These are phyloP conservation scores for Colletotrichum shisoi DNA, from an alignment of 2,329 filamentous ascomycete species.

Conservation along the genomic window DNA sequence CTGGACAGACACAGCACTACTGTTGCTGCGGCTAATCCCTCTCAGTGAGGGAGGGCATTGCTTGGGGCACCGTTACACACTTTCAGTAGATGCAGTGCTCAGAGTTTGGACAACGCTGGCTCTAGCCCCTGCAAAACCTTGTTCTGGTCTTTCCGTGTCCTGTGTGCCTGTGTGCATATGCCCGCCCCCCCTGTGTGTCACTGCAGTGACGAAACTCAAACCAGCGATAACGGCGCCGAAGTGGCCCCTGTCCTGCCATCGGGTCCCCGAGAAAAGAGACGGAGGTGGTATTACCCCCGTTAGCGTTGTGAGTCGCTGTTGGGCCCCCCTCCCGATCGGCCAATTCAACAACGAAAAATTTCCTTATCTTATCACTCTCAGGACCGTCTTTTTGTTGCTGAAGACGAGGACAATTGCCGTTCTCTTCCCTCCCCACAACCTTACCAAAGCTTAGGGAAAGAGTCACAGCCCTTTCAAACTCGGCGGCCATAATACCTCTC, in stretches of 20 bases:
- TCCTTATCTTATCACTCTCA: constrained; percentile 40
- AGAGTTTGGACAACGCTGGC: constrained; percentile 22
- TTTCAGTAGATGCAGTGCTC: constrained; percentile 11
- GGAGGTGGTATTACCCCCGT: constrained; percentile 24
- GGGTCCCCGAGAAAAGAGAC: constrained; percentile 17
- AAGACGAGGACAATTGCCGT: constrained; percentile 29
- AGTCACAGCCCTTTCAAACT: constrained; percentile 37
- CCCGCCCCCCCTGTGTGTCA: constrained; percentile 21
- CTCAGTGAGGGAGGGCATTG: neutral
- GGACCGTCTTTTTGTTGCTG: constrained; percentile 36
- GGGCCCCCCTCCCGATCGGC: constrained; percentile 34
- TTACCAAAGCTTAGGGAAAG: constrained; percentile 34
- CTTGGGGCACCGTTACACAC: constrained; percentile 23
- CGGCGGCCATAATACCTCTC: constrained; percentile 31
- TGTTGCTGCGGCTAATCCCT: neutral
- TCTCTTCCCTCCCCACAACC: constrained; percentile 29
- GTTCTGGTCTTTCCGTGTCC: constrained; percentile 18
- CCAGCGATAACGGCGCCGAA: constrained; percentile 36
- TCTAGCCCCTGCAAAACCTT: constrained; percentile 27
- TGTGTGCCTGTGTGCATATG: constrained; percentile 10
- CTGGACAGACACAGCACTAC: neutral
- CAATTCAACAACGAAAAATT: constrained; percentile 40
- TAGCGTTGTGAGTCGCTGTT: constrained; percentile 32
- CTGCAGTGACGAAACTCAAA: constrained; percentile 31
- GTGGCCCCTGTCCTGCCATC: constrained; percentile 33